phyloP scores from a whole-genome alignment of 116 monocot species.

The Trichopus zeylanicus region DNA sequence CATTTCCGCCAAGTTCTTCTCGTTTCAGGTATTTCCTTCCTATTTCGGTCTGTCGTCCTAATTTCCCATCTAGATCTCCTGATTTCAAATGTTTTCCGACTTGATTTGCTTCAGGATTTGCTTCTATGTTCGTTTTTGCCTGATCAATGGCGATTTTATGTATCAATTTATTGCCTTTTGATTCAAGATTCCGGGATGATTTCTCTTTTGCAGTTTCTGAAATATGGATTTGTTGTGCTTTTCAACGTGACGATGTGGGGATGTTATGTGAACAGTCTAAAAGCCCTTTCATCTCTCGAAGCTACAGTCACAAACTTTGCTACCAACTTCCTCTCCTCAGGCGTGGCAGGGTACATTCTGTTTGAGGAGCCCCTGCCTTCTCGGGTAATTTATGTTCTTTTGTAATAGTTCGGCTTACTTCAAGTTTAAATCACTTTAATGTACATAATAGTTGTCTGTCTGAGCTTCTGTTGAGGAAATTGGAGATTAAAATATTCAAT shows the following conservation, averaged over 20 bases:
- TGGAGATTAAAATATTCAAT: too few relatives aligned
- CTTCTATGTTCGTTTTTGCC: background rate
- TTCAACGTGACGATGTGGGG: conserved; percentile 97
- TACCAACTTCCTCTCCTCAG: conserved; percentile 82
- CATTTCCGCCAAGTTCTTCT: conserved; percentile 48
- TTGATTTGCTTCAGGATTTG: background rate
- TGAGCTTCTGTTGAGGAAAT: too few relatives aligned
- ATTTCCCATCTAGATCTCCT: background rate
- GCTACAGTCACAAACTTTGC: conserved; percentile 97
- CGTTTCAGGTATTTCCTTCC: conserved; percentile 5
- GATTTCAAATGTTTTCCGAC: too few relatives aligned
- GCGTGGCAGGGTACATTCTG: conserved; percentile 76
- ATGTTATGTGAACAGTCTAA: conserved; percentile 93
- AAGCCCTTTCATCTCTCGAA: conserved; percentile 80
- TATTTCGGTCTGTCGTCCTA: background rate
- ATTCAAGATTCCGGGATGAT: background rate
- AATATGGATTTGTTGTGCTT: conserved; percentile 50
- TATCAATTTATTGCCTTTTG: background rate
- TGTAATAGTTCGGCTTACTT: too few relatives aligned
- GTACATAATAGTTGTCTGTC: too few relatives aligned
- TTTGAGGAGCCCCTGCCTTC: conserved; percentile 74
- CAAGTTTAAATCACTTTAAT: too few relatives aligned
- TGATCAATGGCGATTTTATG: background rate
- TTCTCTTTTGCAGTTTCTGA: conserved; percentile 39
- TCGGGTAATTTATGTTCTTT: conserved; percentile 59